phyloP scores from a whole-genome alignment of 768 basidiomycete species.

The Trametes sanguinea region DNA sequence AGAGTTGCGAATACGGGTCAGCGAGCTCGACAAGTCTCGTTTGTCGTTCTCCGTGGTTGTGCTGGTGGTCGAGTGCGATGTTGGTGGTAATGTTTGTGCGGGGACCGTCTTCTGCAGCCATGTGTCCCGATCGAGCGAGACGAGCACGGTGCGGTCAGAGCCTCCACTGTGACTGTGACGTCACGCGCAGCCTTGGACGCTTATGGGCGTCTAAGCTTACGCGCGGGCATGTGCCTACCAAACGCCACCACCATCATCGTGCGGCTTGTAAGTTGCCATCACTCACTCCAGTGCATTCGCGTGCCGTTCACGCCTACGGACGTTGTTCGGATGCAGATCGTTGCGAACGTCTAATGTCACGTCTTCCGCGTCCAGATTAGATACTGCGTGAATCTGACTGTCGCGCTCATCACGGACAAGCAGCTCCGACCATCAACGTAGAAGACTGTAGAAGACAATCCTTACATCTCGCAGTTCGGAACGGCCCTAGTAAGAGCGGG shows the following conservation, averaged over 20 bases:
- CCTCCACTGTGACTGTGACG: slow-evolving; percentile 14
- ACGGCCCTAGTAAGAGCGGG: no score
- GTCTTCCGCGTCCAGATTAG: no score
- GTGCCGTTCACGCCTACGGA: not conserved
- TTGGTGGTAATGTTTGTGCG: no score
- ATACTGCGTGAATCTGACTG: not conserved
- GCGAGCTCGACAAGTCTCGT: not conserved
- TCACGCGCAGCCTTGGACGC: slow-evolving; percentile 8
- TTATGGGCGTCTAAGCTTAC: not conserved
- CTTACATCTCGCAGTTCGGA: not conserved
- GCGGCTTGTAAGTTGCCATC: not conserved
- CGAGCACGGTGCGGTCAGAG: not conserved
- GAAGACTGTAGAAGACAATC: not conserved
- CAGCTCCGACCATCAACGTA: not conserved
- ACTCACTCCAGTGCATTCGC: not conserved
- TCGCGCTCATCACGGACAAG: not conserved
- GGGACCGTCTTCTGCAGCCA: not conserved
- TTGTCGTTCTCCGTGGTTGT: not conserved
- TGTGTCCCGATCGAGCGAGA: not conserved
- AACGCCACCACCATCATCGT: not conserved
- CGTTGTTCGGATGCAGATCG: not conserved
- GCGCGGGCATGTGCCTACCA: not conserved
- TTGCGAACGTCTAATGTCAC: not conserved
- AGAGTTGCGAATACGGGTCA: slow-evolving; percentile 1
- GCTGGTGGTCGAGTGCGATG: not conserved